A percentile compares a stretch with the other conserved stretches of the same genome.
Evolutionary conservation across 306 rosid genomes (phyloP).

Genomic region (cucumber (Cucumis sativus)): Cucumber_9930_V3 NC_026660.2:25426001-25426500

Average conservation of each 20-base stretch:
- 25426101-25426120: not conserved
- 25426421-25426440: not conserved
- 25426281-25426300: conserved; percentile 71
- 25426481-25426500: conserved; percentile 45
- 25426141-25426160: not conserved
- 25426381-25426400: conserved; percentile 25
- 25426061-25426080: not conserved
- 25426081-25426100: not conserved
- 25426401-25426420: conserved; percentile 18
- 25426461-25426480: conserved; percentile 96
- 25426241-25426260: conserved; percentile 20
- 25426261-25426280: conserved; percentile 81
- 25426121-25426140: not conserved
- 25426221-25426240: conserved; percentile 28
- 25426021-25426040: not conserved
- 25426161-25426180: conserved; percentile 31
- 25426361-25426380: conserved; percentile 54
- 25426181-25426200: conserved; percentile 80
- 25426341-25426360: conserved; percentile 56
- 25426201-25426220: conserved; percentile 45
- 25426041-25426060: not conserved
- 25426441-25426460: conserved; percentile 63
- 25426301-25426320: conserved; percentile 95
- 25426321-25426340: conserved; percentile 51
- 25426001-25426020: not conserved